Conservation (phyloP, 2,329 filamentous ascomycete species). For the Fusarium goolgardi region DNA sequence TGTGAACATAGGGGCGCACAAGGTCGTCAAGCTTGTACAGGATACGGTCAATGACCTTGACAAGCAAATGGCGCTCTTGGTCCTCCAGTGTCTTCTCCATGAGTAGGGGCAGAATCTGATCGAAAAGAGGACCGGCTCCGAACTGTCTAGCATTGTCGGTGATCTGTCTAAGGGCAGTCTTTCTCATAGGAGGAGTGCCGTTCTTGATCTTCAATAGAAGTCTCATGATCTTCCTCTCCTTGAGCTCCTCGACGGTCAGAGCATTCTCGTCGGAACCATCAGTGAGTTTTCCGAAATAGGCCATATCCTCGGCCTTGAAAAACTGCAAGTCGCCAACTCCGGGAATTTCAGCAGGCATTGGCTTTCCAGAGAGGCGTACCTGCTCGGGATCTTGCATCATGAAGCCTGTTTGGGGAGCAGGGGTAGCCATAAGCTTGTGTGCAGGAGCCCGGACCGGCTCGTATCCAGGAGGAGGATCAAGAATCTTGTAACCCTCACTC, state of each 20-base stretch:
- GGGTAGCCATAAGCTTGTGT: slow-evolving; percentile 78
- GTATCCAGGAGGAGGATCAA: slow-evolving; percentile 92
- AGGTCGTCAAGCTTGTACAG: slow-evolving; percentile 98
- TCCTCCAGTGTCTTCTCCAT: slow-evolving; percentile 99
- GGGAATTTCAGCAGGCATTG: slow-evolving; percentile 93
- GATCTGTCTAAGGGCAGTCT: slow-evolving; percentile 95
- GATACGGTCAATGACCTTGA: slow-evolving; percentile 99
- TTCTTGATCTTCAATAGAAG: slow-evolving; percentile 98
- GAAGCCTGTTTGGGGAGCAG: slow-evolving; percentile 84
- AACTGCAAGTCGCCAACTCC: slow-evolving; percentile 97
- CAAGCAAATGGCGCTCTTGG: slow-evolving; percentile 95
- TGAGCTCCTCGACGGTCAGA: slow-evolving; percentile 93
- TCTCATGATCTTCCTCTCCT: slow-evolving; percentile 98
- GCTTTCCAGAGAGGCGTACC: slow-evolving; percentile 83
- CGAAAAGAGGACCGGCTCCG: slow-evolving; percentile 92
- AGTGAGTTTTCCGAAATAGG: slow-evolving; percentile 97
- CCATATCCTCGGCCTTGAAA: slow-evolving; percentile 98
- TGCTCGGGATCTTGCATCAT: slow-evolving; percentile 98
- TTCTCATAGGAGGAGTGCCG: slow-evolving; percentile 97
- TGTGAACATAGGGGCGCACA: slow-evolving; percentile 95
- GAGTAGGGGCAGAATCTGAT: slow-evolving; percentile 93
- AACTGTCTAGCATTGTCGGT: slow-evolving; percentile 98
- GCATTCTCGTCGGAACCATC: slow-evolving; percentile 93
- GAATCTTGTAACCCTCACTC: slow-evolving; percentile 89
- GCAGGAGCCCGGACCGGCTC: slow-evolving; percentile 82